Percentiles rank a stretch among this genome's conserved stretches.
phyloP scores from a whole-genome alignment of 164 flowering plant genomes.

The grape (Vitis vinifera) region ASM3070453v1 NC_081805.1:8557001-8557500 shows the following conservation, averaged over 20 bases:
- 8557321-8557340: slow-evolving; percentile 33
- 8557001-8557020: slow-evolving; percentile 22
- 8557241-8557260: slow-evolving; percentile 40
- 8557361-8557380: slow-evolving; percentile 57
- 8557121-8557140: slow-evolving; percentile 49
- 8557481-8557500: slow-evolving; percentile 31
- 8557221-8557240: slow-evolving; percentile 49
- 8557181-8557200: slow-evolving; percentile 49
- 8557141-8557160: slow-evolving; percentile 34
- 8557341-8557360: slow-evolving; percentile 55
- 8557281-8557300: slow-evolving; percentile 56
- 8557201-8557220: slow-evolving; percentile 47
- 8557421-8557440: slow-evolving; percentile 54
- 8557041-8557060: slow-evolving; percentile 23
- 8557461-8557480: slow-evolving; percentile 39
- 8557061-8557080: slow-evolving; percentile 41
- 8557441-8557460: slow-evolving; percentile 55
- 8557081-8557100: slow-evolving; percentile 45
- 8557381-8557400: slow-evolving; percentile 46
- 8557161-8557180: slow-evolving; percentile 49
- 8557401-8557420: slow-evolving; percentile 19
- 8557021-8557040: no score
- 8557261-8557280: slow-evolving; percentile 67
- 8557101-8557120: slow-evolving; percentile 49
- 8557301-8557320: slow-evolving; percentile 58